Base-by-base conservation (phyloP, 2,329 filamentous ascomycete species). In the Epicoccum sorghinum region DNA sequence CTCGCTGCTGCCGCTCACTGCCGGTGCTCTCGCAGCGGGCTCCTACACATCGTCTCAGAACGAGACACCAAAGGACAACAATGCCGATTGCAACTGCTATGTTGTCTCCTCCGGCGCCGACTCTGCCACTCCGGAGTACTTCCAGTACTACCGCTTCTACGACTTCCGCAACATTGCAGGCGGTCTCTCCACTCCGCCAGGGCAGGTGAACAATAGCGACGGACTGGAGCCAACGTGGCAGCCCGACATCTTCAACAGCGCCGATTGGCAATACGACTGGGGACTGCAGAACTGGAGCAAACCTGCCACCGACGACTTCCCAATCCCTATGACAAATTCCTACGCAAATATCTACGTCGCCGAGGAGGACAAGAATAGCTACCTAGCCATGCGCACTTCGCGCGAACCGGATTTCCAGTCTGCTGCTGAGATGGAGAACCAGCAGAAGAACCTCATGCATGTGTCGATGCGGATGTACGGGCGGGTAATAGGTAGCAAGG, bases 101-200 rank as follows among this genome's bases (percentile, higher is more conserved):
- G 70, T 77, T 7, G 73, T 81, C 25, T 74, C 76, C 1, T 77
- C 79, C 0, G 73, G 76, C 1, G 73, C 73, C 4, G 61, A 76
- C 3, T 65, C 66, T 7, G 50, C 65, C 9, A 63, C 62, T 0
- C 75, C 76, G 14, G 70, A 74, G 6, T 81, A 80, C 66, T 83
- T 83, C 60, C 75, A 79, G 41, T 75, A 82, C 66, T 78, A 82
- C 71, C 77, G 75, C 45, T 78, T 83, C 65, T 82, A 76, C 71
- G 80, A 82, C 66, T 82, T 82, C 59, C 78, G 80, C 24, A 69
- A 74, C 35, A 69, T 81, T 7, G 61, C 55, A 13, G 65, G 60
- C 42, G 69, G 71, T 39, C 67, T 67, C 41, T 58, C 52, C 45
- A 53, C 47, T 8, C 58, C 62, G 3, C 67, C 71, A 8, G 66